Evolutionary conservation across 2,329 filamentous ascomycete genomes (phyloP), one percentile per base, ranked within the genome.

Genomic region (Pseudopyricularia cyperi): DNA sequence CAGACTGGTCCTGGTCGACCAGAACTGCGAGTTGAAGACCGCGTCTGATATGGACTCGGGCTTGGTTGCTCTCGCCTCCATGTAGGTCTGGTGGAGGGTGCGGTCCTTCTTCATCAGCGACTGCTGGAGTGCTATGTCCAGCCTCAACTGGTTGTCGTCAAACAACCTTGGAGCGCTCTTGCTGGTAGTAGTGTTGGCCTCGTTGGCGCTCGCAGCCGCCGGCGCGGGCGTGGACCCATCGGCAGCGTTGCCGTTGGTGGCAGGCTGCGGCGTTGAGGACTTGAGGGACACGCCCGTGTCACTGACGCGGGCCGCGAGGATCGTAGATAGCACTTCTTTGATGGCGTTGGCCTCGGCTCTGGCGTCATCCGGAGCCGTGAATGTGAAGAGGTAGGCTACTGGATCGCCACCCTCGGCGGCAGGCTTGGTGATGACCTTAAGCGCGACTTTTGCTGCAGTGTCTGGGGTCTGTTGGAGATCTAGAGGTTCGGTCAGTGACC

Each of bases 391-490:
- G 64, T 94, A 88, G 52, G 82, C 79, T 46, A 83, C 77, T 17
- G 87, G 71, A 49, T 84, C 79, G 28, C 73, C 66, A 26, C 72
- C 63, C 7, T 58, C 72, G 47, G 72, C 71, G 32, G 79, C 68
- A 42, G 79, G 68, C 64, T 89, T 85, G 56, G 85, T 85, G 59
- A 96, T 87, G 52, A 98, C 84, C 66, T 93, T 95, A 54, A 97
- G 77, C 76, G 95, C 95, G 51, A 95, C 89, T 73, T 95, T 96
- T 17, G 89, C 74, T 34, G 81, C 83, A n/a, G 76, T 83, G 55
- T 89, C 88, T 12, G 93, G 90, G 1, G 93, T 97, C 66, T 97
- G 91, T 67, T 98, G 91, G 48, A 98, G 79, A 69, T 97, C 88
- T 93, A 22, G 30, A 48, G 26, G n/a, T 17, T 30, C 17, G 14